Evolutionary conservation across 805 yeast species (phyloP), one percentile per base, ranked within the genome.

Genomic region (Ogataea chonburiensis): DNA sequence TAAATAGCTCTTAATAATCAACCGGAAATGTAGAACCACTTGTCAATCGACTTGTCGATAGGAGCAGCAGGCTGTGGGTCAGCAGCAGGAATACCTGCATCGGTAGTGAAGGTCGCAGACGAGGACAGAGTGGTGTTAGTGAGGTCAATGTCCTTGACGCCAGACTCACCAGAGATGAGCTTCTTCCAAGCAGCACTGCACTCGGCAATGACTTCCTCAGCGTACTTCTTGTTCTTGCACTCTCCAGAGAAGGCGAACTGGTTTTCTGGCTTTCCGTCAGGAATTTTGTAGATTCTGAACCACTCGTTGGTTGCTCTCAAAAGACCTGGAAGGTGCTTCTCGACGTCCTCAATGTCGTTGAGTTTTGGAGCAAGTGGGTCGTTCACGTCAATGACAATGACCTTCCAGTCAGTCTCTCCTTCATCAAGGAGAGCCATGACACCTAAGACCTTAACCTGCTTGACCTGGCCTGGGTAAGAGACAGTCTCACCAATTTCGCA

Each of bases 11-110:
- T 19, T 15, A 7, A n/a, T 22, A 24, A 23, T 28, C 20, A 27
- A 69, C 91, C 93, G 43, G 91, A 86, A 61, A 91, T 91, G 80
- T 79, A 91, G 78, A 93, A 91, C 98, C 98, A 91, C 73, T 91
- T 91, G 77, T 91, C 98, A 63, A 91, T 71, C 38, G 96, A 86
- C 69, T 85, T 79, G 74, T 91, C 98, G 64, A 93, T 86, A 67
- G 96, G 95, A 47, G 95, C 96, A 62, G 89, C 88, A 47, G 89
- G 75, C 50, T 70, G 64, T 49, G 83, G 77, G 53, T 76, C 55
- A 55, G 86, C 94, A 40, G 75, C 73, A 52, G 96, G 94, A 41
- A 86, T 61, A 40, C 66, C 71, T 41, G 68, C 52, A 36, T 66
- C 67, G 37, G 72, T 49, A 37, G 74, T 70, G 70, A 63, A 77